A percentile compares a stretch with the other conserved stretches of the same genome.
These are phyloP conservation scores for Leptosphaerulina australis DNA, from an alignment of 2,329 filamentous ascomycete species.

Conservation along the genomic window DNA sequence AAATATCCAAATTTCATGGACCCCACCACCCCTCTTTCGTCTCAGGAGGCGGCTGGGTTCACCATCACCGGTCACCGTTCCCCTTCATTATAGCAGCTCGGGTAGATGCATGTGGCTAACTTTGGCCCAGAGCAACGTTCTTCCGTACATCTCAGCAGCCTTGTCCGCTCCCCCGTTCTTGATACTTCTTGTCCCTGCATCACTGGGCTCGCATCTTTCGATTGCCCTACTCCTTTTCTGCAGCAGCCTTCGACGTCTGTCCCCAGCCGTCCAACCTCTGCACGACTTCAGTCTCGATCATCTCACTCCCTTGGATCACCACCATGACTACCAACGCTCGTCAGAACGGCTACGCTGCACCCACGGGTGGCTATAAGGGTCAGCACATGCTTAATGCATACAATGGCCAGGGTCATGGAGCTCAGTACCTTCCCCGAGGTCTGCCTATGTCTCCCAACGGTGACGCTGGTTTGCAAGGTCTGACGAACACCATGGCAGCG, in stretches of 20 bases:
- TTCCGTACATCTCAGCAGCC: slow-evolving; percentile 40
- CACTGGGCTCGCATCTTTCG: slow-evolving; percentile 15
- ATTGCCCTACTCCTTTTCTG: slow-evolving; percentile 12
- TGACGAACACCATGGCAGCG: slow-evolving; percentile 45
- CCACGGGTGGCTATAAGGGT: slow-evolving; percentile 38
- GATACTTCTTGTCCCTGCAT: slow-evolving; percentile 22
- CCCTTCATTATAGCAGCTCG: neutral
- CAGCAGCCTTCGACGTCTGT: slow-evolving; percentile 3
- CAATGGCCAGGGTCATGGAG: slow-evolving; percentile 39
- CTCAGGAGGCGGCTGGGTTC: slow-evolving; percentile 19
- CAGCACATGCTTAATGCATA: slow-evolving; percentile 43
- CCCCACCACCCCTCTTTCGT: slow-evolving; percentile 5
- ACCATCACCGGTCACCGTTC: slow-evolving; percentile 28
- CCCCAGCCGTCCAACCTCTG: slow-evolving; percentile 3
- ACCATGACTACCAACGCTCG: slow-evolving; percentile 42
- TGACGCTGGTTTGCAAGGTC: slow-evolving; percentile 40
- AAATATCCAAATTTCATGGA: neutral
- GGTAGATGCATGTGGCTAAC: slow-evolving; percentile 19
- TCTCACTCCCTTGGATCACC: slow-evolving; percentile 1
- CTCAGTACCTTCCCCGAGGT: slow-evolving; percentile 46
- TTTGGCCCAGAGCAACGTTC: slow-evolving; percentile 36
- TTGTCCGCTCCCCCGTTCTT: slow-evolving; percentile 24
- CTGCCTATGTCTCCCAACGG: slow-evolving; percentile 41
- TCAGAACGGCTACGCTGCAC: slow-evolving; percentile 37
- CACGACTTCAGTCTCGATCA: slow-evolving; percentile 1